Conservation (phyloP, 441 rosid species). For the Erodium texanum region DNA sequence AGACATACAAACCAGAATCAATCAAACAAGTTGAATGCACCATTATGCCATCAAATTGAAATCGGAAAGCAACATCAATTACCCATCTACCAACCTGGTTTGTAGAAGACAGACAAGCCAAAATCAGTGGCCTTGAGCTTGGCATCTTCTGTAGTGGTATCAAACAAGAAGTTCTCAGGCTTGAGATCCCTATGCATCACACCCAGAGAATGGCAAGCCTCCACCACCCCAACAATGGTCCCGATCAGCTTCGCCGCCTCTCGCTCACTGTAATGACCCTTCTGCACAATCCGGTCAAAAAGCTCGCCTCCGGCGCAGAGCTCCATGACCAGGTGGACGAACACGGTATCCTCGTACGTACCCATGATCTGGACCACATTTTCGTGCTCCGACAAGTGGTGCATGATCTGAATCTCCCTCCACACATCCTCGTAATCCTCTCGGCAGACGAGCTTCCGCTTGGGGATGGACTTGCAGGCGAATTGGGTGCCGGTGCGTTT, state of each 20-base stretch:
- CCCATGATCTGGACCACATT: constrained; percentile 72
- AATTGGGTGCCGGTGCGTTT: constrained; percentile 50
- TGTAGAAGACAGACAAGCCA: constrained; percentile 87
- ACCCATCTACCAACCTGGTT: constrained; percentile 39
- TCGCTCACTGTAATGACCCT: constrained; percentile 76
- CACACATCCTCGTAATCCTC: constrained; percentile 77
- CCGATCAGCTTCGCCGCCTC: constrained; percentile 84
- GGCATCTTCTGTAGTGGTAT: constrained; percentile 56
- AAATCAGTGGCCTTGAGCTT: constrained; percentile 77
- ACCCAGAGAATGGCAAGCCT: constrained; percentile 89
- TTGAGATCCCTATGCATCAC: too few relatives aligned
- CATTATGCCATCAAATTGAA: too few relatives aligned
- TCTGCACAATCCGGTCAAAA: constrained; percentile 80
- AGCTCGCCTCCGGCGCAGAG: constrained; percentile 92
- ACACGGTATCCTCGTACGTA: constrained; percentile 82
- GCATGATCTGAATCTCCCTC: constrained; percentile 97
- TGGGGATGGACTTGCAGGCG: constrained; percentile 79
- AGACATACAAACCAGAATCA: too few relatives aligned
- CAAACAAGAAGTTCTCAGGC: constrained; percentile 92
- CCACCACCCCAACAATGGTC: constrained; percentile 69
- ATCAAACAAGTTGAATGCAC: too few relatives aligned
- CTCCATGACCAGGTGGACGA: constrained; percentile 88
- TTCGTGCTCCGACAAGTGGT: constrained; percentile 80
- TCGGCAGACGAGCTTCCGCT: constrained; percentile 48
- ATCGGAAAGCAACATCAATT: too few relatives aligned